phyloP scores from a whole-genome alignment of 108 stramenopile species.

The Skeletonema tropicum region DNA sequence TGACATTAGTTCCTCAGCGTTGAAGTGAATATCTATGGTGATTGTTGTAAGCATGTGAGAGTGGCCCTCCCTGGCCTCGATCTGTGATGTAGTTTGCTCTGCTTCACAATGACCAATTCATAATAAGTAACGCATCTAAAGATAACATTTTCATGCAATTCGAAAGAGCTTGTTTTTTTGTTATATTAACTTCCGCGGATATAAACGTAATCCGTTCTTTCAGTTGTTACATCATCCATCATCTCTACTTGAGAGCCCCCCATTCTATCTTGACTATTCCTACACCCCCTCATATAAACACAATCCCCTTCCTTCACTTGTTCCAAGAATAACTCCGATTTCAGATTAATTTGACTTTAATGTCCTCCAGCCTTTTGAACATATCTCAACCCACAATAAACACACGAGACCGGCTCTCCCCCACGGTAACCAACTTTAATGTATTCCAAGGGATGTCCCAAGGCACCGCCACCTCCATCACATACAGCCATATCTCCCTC shows the following conservation, averaged over 20 bases:
- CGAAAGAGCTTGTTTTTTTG: not conserved
- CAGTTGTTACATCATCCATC: not conserved
- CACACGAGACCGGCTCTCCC: conserved; percentile 66
- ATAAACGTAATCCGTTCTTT: not conserved
- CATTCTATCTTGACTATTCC: not conserved
- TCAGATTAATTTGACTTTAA: not conserved
- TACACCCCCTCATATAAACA: not conserved
- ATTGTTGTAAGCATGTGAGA: not conserved
- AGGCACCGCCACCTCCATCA: conserved; percentile 94
- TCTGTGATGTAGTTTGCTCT: not conserved
- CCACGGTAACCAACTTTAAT: conserved; percentile 71
- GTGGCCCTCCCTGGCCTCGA: not conserved
- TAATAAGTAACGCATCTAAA: not conserved
- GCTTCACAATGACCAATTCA: not conserved
- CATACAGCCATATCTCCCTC: conserved; percentile 92
- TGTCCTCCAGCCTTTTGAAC: conserved; percentile 45
- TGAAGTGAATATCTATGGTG: not conserved
- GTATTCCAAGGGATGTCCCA: conserved; percentile 97
- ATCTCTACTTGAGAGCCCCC: not conserved
- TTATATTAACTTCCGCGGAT: not conserved
- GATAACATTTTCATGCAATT: not conserved
- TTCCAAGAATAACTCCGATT: not conserved
- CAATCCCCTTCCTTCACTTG: not conserved
- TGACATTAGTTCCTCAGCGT: not conserved
- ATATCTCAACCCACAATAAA: conserved; percentile 83